phyloP scores from a whole-genome alignment of 768 basidiomycete species.

The Tulasnella sp. region DNA sequence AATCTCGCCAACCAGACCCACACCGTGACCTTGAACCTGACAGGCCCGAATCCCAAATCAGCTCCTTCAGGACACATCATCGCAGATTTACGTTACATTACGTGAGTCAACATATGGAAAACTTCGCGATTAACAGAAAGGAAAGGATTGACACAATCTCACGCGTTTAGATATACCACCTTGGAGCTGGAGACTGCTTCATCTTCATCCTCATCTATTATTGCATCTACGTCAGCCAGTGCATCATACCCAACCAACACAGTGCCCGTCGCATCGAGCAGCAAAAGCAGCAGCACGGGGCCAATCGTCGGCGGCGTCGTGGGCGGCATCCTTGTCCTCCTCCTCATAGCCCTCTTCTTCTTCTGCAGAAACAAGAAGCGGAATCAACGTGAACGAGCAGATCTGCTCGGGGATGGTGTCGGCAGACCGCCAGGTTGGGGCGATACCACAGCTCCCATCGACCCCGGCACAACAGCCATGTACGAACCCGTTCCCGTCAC shows the following conservation, averaged over 20 bases:
- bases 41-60: neutral
- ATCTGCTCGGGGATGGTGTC: no score
- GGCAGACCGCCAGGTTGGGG: no score
- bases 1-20: neutral
- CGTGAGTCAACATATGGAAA: no score
- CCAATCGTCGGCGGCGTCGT: neutral
- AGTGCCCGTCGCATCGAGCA: neutral
- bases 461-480: neutral
- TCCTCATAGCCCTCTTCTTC: neutral
- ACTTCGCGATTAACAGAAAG: no score
- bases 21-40: neutral
- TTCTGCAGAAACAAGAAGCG: neutral
- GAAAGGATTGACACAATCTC: no score
- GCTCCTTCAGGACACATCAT: constrained; percentile 1
- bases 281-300: neutral
- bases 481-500: neutral
- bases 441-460: neutral
- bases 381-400: neutral
- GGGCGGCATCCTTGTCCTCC: neutral
- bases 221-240: neutral
- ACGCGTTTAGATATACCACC: neutral
- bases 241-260: neutral
- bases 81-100: neutral
- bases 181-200: neutral
- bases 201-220: neutral